phyloP scores from a whole-genome alignment of 768 basidiomycete genomes.

The Podaxis sp. region DNA sequence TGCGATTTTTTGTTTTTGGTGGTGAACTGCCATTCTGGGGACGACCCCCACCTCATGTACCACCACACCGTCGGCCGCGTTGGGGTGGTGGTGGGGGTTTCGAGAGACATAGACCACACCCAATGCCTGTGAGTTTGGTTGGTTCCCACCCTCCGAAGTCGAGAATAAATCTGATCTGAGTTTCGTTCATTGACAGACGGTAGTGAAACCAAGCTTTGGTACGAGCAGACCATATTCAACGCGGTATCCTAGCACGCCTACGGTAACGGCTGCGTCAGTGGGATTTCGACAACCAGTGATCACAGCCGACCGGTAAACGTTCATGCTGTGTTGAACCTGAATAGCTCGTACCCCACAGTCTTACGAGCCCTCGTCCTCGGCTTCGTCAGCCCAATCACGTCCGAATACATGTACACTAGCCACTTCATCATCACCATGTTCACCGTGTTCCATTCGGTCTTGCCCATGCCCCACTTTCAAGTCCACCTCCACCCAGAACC shows the following conservation, averaged over 20 bases:
- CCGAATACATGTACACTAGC: not conserved
- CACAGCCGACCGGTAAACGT: slow-evolving; percentile 3
- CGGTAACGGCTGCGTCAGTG: not conserved
- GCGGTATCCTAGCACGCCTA: not conserved
- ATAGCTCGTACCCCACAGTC: not conserved
- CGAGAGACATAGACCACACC: not conserved
- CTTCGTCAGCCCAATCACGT: not conserved
- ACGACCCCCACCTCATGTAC: not conserved
- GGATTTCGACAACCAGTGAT: not conserved
- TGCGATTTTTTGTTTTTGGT: not conserved
- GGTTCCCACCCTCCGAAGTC: not conserved
- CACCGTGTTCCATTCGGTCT: too few species aligned
- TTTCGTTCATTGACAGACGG: not conserved
- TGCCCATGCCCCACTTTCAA: too few species aligned
- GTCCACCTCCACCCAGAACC: too few species aligned
- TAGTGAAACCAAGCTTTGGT: slow-evolving; percentile 4
- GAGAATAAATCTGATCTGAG: not conserved
- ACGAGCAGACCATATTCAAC: not conserved
- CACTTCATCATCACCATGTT: too few species aligned
- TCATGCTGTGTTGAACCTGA: not conserved
- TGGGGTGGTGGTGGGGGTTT: not conserved
- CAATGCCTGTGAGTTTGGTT: not conserved
- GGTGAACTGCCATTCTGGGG: not conserved
- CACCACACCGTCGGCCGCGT: not conserved
- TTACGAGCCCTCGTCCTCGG: not conserved